Percentiles rank a stretch among this genome's conserved stretches.
phyloP scores from a whole-genome alignment of 306 rosid species.

The Rubus parviflorus region DNA sequence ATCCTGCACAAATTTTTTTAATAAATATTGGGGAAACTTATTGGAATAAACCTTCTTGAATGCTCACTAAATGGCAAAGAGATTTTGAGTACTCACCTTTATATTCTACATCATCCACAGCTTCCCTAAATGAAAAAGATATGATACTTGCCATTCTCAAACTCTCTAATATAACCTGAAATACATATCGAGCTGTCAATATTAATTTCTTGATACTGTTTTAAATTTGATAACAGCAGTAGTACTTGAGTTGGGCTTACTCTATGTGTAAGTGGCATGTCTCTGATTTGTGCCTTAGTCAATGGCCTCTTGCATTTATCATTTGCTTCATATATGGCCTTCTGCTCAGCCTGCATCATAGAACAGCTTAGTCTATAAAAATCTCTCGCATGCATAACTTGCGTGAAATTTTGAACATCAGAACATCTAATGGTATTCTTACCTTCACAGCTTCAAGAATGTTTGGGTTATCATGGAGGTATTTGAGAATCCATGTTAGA shows the following conservation, averaged over 20 bases:
- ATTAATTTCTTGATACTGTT: not conserved
- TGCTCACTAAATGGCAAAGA: not conserved
- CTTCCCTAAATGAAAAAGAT: conserved; percentile 88
- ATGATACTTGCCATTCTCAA: conserved; percentile 87
- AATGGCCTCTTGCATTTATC: conserved; percentile 56
- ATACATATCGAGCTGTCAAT: not conserved
- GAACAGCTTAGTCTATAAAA: not conserved
- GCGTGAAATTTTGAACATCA: conserved; percentile 22
- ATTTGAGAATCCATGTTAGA: conserved; percentile 88
- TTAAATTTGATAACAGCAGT: not conserved
- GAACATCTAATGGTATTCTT: conserved; percentile 3
- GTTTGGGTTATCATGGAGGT: conserved; percentile 74
- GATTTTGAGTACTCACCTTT: conserved; percentile 49
- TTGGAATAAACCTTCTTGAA: not conserved
- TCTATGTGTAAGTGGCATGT: conserved; percentile 63
- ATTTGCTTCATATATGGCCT: conserved; percentile 54
- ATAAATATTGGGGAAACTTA: not conserved
- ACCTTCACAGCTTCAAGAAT: conserved; percentile 74
- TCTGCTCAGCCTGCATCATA: conserved; percentile 66
- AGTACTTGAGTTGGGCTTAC: conserved; percentile 31
- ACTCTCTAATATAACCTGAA: conserved; percentile 81
- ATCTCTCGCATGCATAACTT: not conserved
- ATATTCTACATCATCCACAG: conserved; percentile 76
- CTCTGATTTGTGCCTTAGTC: conserved; percentile 73
- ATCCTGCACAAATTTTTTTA: conserved; percentile 44